phyloP scores from a whole-genome alignment of 495 filamentous ascomycete genomes.

The Podospora comata region DNA sequence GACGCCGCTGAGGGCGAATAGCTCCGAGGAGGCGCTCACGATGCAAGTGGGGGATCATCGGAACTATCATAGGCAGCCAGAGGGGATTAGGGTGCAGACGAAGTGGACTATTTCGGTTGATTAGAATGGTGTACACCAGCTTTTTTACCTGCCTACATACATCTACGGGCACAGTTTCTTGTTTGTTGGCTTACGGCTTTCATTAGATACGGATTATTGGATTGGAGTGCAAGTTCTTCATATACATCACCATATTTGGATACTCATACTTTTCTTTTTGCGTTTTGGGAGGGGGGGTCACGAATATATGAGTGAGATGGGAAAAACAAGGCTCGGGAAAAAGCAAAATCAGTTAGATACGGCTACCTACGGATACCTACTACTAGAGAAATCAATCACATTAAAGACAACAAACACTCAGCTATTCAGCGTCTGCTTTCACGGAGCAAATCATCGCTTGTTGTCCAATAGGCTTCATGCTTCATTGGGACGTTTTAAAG shows the following conservation, averaged over 20 bases:
- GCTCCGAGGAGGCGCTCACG: slow-evolving; percentile 20
- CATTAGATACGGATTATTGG: background rate
- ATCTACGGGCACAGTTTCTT: background rate
- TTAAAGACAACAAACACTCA: too few species aligned
- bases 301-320: background rate
- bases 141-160: background rate
- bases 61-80: background rate
- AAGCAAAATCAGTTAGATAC: too few species aligned
- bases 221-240: background rate
- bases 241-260: background rate
- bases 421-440: too few species aligned
- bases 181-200: background rate
- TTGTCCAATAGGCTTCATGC: too few species aligned
- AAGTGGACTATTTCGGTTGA: slow-evolving; percentile 24
- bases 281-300: background rate
- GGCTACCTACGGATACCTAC: too few species aligned
- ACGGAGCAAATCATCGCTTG: too few species aligned
- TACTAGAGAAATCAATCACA: too few species aligned
- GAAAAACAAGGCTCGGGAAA: background rate
- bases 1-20: slow-evolving; percentile 8
- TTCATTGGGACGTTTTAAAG: too few species aligned
- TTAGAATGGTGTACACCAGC: background rate
- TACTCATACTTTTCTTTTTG: background rate
- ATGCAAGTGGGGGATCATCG: slow-evolving; percentile 5
- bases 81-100: slow-evolving; percentile 22